Evolutionary conservation across 2,329 filamentous ascomycete species (phyloP).

Genomic region (Talaromyces sp.): DNA sequence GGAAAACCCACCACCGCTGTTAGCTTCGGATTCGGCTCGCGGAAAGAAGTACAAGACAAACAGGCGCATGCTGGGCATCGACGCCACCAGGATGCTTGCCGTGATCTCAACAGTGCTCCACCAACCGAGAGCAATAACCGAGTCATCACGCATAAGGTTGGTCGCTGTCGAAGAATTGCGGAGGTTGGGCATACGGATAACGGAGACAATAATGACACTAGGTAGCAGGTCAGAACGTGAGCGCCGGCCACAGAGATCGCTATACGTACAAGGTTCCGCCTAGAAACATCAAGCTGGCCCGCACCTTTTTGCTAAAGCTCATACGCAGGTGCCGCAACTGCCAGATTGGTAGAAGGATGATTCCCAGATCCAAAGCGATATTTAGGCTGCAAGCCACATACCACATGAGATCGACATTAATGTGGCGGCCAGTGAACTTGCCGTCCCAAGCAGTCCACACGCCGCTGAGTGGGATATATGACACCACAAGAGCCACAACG

Average conservation of each 20-base stretch:
- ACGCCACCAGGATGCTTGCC: background rate
- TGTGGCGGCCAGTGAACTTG: background rate
- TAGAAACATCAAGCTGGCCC: background rate
- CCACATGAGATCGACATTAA: background rate
- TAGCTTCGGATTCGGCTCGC: background rate
- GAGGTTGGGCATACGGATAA: background rate
- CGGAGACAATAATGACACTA: background rate
- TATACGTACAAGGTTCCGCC: background rate
- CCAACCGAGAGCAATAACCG: background rate
- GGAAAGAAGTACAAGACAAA: background rate
- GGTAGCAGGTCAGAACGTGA: background rate
- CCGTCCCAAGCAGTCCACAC: background rate
- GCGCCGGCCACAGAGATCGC: background rate
- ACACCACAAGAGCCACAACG: background rate
- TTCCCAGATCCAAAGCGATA: background rate
- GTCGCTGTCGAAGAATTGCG: background rate
- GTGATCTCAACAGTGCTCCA: background rate
- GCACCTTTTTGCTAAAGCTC: background rate
- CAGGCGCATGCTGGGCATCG: background rate
- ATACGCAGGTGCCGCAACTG: background rate
- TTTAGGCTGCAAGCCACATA: background rate
- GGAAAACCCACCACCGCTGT: background rate
- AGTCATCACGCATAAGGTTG: background rate
- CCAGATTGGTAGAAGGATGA: background rate
- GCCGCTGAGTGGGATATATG: background rate